Percentiles rank a stretch among this genome's conserved stretches.
phyloP scores from a whole-genome alignment of 768 basidiomycete species.

The Lentinus tigrinus region DNA sequence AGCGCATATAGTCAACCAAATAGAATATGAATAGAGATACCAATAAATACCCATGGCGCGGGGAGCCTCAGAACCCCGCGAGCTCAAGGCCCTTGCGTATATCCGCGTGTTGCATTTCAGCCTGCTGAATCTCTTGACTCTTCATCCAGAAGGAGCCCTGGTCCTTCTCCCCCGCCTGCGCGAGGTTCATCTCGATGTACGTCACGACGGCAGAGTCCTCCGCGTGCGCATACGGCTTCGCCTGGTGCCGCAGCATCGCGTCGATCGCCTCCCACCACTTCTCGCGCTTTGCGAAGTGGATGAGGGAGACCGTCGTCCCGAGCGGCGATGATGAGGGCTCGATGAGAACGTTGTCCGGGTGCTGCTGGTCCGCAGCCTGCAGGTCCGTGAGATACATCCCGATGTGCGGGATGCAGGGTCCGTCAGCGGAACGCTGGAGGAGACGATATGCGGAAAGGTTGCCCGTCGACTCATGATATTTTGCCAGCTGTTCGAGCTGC shows the following conservation, averaged over 20 bases:
- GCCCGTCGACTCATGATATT: conserved; percentile 57
- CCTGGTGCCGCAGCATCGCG: conserved; percentile 58
- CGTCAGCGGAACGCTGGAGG: conserved; percentile 39
- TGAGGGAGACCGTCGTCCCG: conserved; percentile 25
- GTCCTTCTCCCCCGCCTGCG: conserved; percentile 39
- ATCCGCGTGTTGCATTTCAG: conserved; percentile 60
- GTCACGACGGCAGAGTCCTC: conserved; percentile 44
- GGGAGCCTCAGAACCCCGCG: conserved; percentile 53
- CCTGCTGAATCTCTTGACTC: conserved; percentile 59
- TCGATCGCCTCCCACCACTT: conserved; percentile 55
- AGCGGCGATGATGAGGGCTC: conserved; percentile 13
- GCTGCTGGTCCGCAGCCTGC: conserved; percentile 53
- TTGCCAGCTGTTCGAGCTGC: conserved; percentile 49
- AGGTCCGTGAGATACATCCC: conserved; percentile 63
- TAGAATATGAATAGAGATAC: conserved; percentile 5
- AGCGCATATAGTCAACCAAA: background rate
- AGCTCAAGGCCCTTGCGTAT: conserved; percentile 67
- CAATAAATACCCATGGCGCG: conserved; percentile 5
- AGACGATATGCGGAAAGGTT: conserved; percentile 57
- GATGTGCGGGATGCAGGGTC: conserved; percentile 69
- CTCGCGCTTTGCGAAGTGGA: conserved; percentile 56
- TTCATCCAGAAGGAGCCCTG: conserved; percentile 54
- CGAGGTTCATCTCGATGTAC: conserved; percentile 49
- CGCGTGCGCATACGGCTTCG: conserved; percentile 46
- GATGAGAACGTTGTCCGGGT: conserved; percentile 35